Evolutionary conservation across 441 rosid genomes (phyloP), one percentile per base, ranked within the genome.

Genomic region (Sinapis alba): DNA sequence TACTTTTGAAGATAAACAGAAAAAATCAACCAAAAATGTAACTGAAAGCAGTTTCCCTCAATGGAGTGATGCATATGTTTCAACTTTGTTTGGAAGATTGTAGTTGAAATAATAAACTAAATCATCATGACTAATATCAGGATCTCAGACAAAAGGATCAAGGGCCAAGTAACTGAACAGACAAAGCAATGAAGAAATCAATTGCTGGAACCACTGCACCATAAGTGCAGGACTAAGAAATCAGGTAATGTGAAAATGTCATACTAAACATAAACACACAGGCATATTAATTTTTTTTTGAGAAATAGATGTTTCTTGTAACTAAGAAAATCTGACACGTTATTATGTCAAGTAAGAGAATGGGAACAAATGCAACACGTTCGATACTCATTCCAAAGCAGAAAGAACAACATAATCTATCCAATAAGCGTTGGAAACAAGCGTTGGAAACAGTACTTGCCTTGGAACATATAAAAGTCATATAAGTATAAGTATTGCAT

Each of bases 1-100:
- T 20, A 28, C 27, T 36, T 18, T 36, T 75, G 61, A 76, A 56
- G 57, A 62, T 36, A 63, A 64, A 32, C 36, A 30, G 9, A 21
- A 68, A 32, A 47, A 32, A 61, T 36, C 7, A 59, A 67, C 41
- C 24, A 23, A 53, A 32, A 3, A 32, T 76, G 16, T 19, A 62
- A n/a, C 18, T 51, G 28, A 36, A 16, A 51, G 12, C 59, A 68
- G 45, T 38, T 62, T 68, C 56, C n/a, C 30, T 21, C 27, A 54
- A 36, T 12, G 59, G 38, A 54, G 12, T 36, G 56, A 45, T 7
- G 38, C 69, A 68, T 18, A 63, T 41, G 24, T 56, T 43, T 19
- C 20, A 43, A 13, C 47, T 62, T 53, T 54, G 4, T 27, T 32
- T 62, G n/a, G 60, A 47, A 47, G 65, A 28, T 13, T 30, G 7